A percentile compares a stretch with the other conserved stretches of the same genome.
phyloP scores from a whole-genome alignment of 2,329 filamentous ascomycete species.

The Tolypocladium pustulatum region DNA sequence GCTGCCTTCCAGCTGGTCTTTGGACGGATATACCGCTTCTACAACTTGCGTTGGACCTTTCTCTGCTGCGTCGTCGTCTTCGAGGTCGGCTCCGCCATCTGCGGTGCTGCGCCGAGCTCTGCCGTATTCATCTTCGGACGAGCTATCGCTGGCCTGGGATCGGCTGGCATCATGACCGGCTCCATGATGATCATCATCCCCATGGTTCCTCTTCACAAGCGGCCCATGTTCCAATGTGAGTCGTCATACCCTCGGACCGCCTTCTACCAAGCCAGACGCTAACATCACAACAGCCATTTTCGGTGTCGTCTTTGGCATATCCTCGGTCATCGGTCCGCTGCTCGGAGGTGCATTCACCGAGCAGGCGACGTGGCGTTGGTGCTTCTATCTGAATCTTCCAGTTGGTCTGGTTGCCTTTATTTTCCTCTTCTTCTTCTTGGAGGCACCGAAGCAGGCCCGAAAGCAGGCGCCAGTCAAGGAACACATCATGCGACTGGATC shows the following conservation, averaged over 20 bases:
- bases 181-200: constrained; percentile 46
- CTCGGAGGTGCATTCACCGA: constrained; percentile 43
- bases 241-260: not conserved
- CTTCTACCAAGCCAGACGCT: not conserved
- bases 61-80: constrained; percentile 38
- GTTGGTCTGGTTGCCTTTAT: constrained; percentile 40
- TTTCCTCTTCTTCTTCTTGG: constrained; percentile 38
- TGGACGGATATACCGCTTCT: constrained; percentile 44
- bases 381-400: constrained; percentile 49
- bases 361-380: constrained; percentile 41
- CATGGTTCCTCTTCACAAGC: constrained; percentile 48
- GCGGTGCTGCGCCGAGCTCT: constrained; percentile 43
- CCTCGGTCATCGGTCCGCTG: constrained; percentile 42
- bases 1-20: constrained; percentile 42
- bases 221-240: constrained; percentile 44
- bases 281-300: constrained; percentile 27
- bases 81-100: constrained; percentile 43
- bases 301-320: constrained; percentile 43
- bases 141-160: constrained; percentile 44
- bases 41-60: constrained; percentile 37
- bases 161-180: constrained; percentile 47
- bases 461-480: constrained; percentile 21
- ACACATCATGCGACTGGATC: constrained; percentile 44
- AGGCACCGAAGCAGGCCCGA: constrained; percentile 23
- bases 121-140: constrained; percentile 44